Conservation (phyloP, 768 basidiomycete species). For the Auriculariales sp. region DNA sequence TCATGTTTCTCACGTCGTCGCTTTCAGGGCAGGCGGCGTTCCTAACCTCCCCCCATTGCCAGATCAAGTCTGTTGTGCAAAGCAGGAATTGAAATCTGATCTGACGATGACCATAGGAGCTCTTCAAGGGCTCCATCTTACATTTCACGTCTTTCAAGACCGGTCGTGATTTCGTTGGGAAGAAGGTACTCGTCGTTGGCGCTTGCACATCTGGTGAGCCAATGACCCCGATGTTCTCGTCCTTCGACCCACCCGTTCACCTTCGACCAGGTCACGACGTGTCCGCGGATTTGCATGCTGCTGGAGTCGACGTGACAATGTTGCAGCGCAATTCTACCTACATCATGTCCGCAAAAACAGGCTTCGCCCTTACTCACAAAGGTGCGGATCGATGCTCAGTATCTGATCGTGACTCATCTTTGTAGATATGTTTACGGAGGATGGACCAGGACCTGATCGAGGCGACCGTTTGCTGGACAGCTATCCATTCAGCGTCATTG, state of each 20-base stretch:
- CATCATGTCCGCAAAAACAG: constrained; percentile 30
- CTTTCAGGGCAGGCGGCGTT: constrained; percentile 29
- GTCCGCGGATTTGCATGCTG: constrained; percentile 27
- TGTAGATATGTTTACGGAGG: constrained; percentile 27
- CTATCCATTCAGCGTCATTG: constrained; percentile 25
- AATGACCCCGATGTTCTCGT: not conserved
- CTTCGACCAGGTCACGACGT: constrained; percentile 29
- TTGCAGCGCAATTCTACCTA: constrained; percentile 44
- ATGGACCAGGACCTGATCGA: constrained; percentile 31
- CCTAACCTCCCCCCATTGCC: constrained; percentile 31
- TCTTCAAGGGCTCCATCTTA: constrained; percentile 45
- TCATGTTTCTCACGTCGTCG: no score
- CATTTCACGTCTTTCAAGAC: constrained; percentile 44
- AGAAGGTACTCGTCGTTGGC: constrained; percentile 59
- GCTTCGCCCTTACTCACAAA: constrained; percentile 18
- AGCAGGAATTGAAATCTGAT: not conserved
- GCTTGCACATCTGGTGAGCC: constrained; percentile 40
- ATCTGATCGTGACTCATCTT: not conserved
- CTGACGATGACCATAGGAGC: constrained; percentile 21
- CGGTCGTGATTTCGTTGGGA: constrained; percentile 44
- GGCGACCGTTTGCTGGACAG: constrained; percentile 36
- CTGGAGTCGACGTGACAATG: constrained; percentile 29
- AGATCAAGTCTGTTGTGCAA: constrained; percentile 11
- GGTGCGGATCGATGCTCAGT: constrained; percentile 11
- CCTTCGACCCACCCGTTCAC: not conserved